Base-by-base conservation (phyloP, 1,284 basidiomycete species). In the Leucoagaricus sp. region DNA sequence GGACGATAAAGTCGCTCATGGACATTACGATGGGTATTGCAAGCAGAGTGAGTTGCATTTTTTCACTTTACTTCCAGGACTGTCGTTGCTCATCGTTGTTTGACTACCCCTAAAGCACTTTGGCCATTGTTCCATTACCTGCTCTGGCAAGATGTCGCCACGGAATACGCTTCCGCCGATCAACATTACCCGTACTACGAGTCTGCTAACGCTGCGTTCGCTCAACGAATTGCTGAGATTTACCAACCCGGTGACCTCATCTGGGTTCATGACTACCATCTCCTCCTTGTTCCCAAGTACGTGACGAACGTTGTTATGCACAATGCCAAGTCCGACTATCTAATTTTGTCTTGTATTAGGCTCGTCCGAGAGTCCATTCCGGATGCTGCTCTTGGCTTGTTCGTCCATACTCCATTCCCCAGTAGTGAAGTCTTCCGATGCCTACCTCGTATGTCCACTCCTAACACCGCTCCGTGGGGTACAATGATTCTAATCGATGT, bases 61-160 rank as follows among this genome's bases (percentile, higher is more conserved):
- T 48, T 55, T 28, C 48, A 23, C 28, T 52, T 58, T 50, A 52
- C 13, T 41, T 25, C 48, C 33, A 2, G 23, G 2, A 52, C 23
- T 1, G 38, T 13, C 21, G 41, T 1, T 26, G 21, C 45, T 54
- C 5, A 41, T 48, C 10, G 26, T 25, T 25, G 10, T 12, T 9
- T 31, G n/a, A n/a, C n/a, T n/a, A 15, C n/a, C 2, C 8, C 48
- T 38, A 5, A 65, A 93, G 92, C 90, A 34, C 85, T 99, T 50
- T 99, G 96, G 96, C 97, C 96, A 0, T 79, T 98, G 26, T 97
- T 99, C 83, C 97, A 99, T 77, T 99, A 99, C 71, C 84, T 99
- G 57, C 87, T 98, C 55, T 98, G 95, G 95, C 94, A 97, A 72
- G 96, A 97, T 69, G 94, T 92, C 55, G 87, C 89, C 1, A 86